Evolutionary conservation across 108 stramenopile genomes (phyloP).

Genomic region (Nitzschia sp.): DNA sequence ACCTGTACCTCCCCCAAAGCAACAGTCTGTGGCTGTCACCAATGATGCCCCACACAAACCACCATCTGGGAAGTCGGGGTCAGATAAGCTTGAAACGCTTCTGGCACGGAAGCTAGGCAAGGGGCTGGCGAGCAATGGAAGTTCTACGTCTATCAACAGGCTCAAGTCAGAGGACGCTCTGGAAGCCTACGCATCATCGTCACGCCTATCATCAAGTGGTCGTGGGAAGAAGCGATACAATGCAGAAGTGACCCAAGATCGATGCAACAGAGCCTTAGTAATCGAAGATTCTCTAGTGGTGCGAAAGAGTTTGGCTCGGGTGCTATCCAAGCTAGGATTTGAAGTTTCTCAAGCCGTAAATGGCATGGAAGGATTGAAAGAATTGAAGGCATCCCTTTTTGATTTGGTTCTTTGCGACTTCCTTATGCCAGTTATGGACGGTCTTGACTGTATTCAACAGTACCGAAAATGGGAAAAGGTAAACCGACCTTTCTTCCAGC

Average conservation of each 20-base stretch:
- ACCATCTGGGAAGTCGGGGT: too few species aligned
- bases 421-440: slow-evolving; percentile 82
- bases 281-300: slow-evolving; percentile 69
- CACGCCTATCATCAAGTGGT: background rate
- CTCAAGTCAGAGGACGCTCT: background rate
- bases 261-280: slow-evolving; percentile 43
- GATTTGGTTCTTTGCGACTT: slow-evolving; percentile 73
- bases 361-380: slow-evolving; percentile 66
- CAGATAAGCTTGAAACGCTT: too few species aligned
- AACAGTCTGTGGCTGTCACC: background rate
- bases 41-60: too few species aligned
- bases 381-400: slow-evolving; percentile 44
- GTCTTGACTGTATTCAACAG: slow-evolving; percentile 64
- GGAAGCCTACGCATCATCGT: background rate
- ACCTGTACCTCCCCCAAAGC: background rate
- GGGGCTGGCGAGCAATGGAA: background rate
- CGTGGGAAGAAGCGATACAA: background rate
- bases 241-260: background rate
- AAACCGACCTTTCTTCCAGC: slow-evolving; percentile 40
- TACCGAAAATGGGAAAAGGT: slow-evolving; percentile 56
- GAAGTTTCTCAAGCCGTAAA: slow-evolving; percentile 57
- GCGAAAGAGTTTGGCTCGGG: slow-evolving; percentile 50
- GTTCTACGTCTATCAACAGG: background rate
- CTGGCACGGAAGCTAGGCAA: background rate
- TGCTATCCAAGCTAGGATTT: slow-evolving; percentile 58